A percentile compares a stretch with the other conserved stretches of the same genome.
These are phyloP conservation scores for Spencermartinsiella europaea DNA, from an alignment of 805 yeast genomes.

Conservation along the genomic window DNA sequence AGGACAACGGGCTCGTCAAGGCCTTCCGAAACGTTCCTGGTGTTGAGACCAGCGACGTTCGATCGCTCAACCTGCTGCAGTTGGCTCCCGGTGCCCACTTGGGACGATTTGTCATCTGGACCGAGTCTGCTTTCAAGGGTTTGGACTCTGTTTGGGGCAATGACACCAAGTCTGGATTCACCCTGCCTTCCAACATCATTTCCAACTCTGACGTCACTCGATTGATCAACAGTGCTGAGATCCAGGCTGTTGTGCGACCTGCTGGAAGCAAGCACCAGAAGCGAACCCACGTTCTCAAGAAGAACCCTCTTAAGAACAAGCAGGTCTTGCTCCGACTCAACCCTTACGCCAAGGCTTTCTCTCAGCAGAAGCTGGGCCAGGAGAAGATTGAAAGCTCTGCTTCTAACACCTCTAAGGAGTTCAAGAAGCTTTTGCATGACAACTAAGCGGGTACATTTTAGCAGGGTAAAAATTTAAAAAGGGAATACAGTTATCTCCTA, in stretches of 20 bases:
- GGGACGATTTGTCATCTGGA: conserved; percentile 99
- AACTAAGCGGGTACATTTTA: too few species aligned
- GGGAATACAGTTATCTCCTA: conserved; percentile 1
- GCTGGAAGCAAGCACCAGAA: conserved; percentile 92
- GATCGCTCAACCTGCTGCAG: conserved; percentile 91
- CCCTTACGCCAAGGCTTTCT: conserved; percentile 98
- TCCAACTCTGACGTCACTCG: conserved; percentile 94
- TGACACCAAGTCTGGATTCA: conserved; percentile 83
- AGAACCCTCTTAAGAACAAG: conserved; percentile 99
- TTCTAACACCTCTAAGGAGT: conserved; percentile 31
- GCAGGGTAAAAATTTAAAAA: neutral
- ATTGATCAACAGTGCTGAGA: conserved; percentile 98
- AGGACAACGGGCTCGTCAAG: conserved; percentile 96
- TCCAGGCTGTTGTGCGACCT: conserved; percentile 95
- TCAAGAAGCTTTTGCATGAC: conserved; percentile 29
- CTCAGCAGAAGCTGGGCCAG: conserved; percentile 87
- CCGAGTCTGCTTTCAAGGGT: conserved; percentile 95
- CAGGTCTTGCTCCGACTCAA: conserved; percentile 95
- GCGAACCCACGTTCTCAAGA: conserved; percentile 94
- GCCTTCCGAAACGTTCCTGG: conserved; percentile 99
- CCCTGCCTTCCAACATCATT: conserved; percentile 91
- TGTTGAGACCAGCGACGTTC: conserved; percentile 94
- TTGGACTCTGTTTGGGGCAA: conserved; percentile 97
- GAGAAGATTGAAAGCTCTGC: conserved; percentile 63
- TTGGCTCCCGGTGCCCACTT: conserved; percentile 99